Conservation (phyloP, 345 rosid genomes). For the Cardamine resedifolia region DNA sequence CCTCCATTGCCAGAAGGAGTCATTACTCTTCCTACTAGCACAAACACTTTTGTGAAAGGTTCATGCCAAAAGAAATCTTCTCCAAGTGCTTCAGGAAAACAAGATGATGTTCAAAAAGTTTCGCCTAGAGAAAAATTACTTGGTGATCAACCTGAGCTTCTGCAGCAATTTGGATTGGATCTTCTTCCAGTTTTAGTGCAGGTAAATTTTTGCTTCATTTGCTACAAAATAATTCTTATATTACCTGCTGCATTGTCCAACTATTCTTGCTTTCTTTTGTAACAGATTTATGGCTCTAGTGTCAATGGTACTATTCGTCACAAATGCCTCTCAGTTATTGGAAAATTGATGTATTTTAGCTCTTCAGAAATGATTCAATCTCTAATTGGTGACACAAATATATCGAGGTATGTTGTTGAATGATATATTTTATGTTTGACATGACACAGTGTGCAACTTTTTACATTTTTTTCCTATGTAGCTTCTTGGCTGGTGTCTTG, state of each 20-base stretch:
- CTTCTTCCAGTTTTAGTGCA: conserved; percentile 96
- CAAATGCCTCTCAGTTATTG: conserved; percentile 94
- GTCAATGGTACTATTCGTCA: conserved; percentile 92
- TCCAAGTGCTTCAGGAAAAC: conserved; percentile 65
- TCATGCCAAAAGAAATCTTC: conserved; percentile 64
- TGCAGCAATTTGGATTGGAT: conserved; percentile 94
- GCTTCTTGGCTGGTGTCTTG: conserved; percentile 96
- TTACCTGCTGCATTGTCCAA: conserved; percentile 14
- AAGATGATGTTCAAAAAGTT: conserved; percentile 58
- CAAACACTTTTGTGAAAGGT: conserved; percentile 71
- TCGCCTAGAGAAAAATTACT: conserved; percentile 86
- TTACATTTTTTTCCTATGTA: conserved; percentile 37
- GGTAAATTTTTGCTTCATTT: conserved; percentile 43
- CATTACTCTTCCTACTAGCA: conserved; percentile 77
- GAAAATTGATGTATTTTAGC: conserved; percentile 94
- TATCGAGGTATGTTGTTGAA: conserved; percentile 68
- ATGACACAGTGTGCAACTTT: conserved; percentile 3
- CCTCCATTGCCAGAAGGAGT: conserved; percentile 95
- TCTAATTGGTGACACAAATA: conserved; percentile 74
- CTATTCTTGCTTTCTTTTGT: conserved; percentile 27
- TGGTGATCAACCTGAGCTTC: conserved; percentile 86
- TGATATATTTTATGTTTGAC: background rate
- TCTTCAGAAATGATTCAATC: conserved; percentile 89
- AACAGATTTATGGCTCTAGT: conserved; percentile 96
- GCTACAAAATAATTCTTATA: background rate